Conservation (phyloP, 1,284 basidiomycete genomes). For the Phlebopus sp. region DNA sequence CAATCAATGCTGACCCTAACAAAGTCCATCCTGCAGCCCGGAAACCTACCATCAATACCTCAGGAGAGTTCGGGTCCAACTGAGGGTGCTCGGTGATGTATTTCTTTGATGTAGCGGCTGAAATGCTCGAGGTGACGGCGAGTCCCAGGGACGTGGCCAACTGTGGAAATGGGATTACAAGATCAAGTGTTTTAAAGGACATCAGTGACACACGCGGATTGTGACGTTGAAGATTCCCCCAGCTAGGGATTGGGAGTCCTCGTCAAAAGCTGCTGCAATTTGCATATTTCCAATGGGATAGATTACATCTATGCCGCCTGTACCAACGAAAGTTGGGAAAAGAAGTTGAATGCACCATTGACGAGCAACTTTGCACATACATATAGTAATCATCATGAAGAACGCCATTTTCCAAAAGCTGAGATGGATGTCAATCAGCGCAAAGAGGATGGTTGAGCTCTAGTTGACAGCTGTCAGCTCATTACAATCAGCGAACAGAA, state of each 20-base stretch:
- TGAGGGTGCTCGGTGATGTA: conserved; percentile 23
- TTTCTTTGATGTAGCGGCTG: conserved; percentile 27
- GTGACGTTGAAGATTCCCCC: conserved; percentile 39
- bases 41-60: conserved; percentile 35
- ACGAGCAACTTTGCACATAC: conserved; percentile 5
- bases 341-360: not conserved
- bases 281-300: conserved; percentile 37
- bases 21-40: conserved; percentile 34
- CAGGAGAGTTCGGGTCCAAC: conserved; percentile 20
- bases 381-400: conserved; percentile 27
- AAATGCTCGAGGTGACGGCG: conserved; percentile 33
- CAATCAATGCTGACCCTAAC: conserved; percentile 22
- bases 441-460: conserved; percentile 31
- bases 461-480: conserved; percentile 12
- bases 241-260: conserved; percentile 36
- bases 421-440: conserved; percentile 29
- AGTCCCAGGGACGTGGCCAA: conserved; percentile 36
- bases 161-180: conserved; percentile 14
- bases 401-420: conserved; percentile 36
- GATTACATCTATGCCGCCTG: conserved; percentile 24
- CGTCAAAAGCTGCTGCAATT: conserved; percentile 31
- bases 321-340: no score
- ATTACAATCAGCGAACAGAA: not conserved
- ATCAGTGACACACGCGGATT: conserved; percentile 25
- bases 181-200: not conserved